Evolutionary conservation across 2,329 filamentous ascomycete genomes (phyloP), one percentile per base, ranked within the genome.

Genomic region (Chalara sp.): DNA sequence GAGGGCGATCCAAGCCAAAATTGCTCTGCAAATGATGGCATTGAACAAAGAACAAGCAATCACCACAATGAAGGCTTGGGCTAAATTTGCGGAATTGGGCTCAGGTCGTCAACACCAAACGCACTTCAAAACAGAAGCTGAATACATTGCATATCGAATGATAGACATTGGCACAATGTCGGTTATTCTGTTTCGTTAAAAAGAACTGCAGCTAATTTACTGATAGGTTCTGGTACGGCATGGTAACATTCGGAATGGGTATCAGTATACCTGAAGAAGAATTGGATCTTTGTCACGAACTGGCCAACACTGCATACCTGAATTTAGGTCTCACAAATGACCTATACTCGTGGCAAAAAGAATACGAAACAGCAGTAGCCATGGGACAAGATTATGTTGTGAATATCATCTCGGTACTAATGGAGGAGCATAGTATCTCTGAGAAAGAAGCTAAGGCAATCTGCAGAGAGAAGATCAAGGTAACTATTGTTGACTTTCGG

Each of bases 351-450:
- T 71, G 60, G 58, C 56, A 65, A 13, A 70, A 69, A 45, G 66
- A 71, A 49, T 53, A 49, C 12, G 53, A 65, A 12, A 67, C 61
- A 4, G 67, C 68, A 33, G n/a, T n/a, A n/a, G n/a, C n/a, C n/a
- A n/a, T n/a, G n/a, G n/a, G n/a, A n/a, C n/a, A n/a, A n/a, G n/a
- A n/a, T n/a, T 52, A 67, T 49, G 67, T 71, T 4, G 58, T 67
- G 47, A 73, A 73, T 47, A 67, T 65, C 3, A 56, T 72, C 30
- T 71, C 63, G 65, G 65, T 72, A 30, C 55, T 71, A 31, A 72
- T 72, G 68, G 54, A 56, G 42, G 67, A 72, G 57, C 57, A 61
- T 32, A 52, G 50, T 1, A 55, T 65, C 32, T 50, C 46, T 4
- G 61, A 64, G 49, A 54, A 57, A 6, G 56, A 64, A 44, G 68